These are phyloP conservation scores for Monascus purpureus DNA, from an alignment of 495 filamentous ascomycete species.

Conservation along the genomic window DNA sequence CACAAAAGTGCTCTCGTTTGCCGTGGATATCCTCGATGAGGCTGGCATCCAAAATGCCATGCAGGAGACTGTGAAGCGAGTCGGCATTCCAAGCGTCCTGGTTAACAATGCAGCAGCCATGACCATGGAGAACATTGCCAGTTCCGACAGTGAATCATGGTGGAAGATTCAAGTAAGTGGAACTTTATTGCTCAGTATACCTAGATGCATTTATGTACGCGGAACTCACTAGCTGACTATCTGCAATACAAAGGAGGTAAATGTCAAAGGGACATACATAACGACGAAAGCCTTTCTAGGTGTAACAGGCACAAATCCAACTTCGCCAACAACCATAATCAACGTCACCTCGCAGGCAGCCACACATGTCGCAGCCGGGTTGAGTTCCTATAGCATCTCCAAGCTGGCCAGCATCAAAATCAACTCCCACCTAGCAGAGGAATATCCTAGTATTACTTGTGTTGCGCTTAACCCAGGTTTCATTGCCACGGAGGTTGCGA, in stretches of 20 bases:
- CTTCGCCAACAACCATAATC: conserved; percentile 19
- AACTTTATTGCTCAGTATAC: not conserved
- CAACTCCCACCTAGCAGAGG: conserved; percentile 12
- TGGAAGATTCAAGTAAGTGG: conserved; percentile 12
- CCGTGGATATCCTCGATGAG: conserved; percentile 17
- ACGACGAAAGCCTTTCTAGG: conserved; percentile 24
- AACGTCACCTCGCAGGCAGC: conserved; percentile 22
- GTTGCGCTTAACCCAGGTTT: conserved; percentile 26
- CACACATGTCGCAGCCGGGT: conserved; percentile 11
- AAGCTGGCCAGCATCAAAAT: conserved; percentile 23
- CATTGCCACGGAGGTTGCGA: conserved; percentile 20
- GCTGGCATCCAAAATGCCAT: conserved; percentile 18
- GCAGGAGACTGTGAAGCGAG: conserved; percentile 17
- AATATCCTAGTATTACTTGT: conserved; percentile 23
- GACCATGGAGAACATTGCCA: conserved; percentile 5
- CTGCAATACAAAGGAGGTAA: conserved; percentile 20
- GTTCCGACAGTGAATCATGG: conserved; percentile 17
- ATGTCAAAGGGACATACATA: conserved; percentile 28
- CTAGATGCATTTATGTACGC: not conserved
- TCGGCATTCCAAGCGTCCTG: conserved; percentile 27
- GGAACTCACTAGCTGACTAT: too few species aligned
- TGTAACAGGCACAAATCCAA: conserved; percentile 9
- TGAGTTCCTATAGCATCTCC: conserved; percentile 21
- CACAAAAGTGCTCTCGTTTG: conserved; percentile 12
- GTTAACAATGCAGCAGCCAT: conserved; percentile 28